Evolutionary conservation across 352 stramenopile species (phyloP).

Genomic region (Aphanomyces invadans): DNA sequence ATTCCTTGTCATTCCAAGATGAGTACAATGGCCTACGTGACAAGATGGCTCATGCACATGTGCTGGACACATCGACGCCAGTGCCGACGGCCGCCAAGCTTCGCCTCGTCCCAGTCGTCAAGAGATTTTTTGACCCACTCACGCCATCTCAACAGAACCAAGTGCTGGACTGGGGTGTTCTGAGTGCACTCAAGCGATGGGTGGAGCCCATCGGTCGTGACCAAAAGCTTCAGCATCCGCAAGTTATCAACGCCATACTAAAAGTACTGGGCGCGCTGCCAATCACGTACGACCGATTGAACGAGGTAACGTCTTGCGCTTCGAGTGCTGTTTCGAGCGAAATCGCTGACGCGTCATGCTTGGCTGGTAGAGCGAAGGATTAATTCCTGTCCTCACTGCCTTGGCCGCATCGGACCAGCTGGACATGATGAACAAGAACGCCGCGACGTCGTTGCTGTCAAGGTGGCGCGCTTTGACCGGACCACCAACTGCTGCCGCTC

Average conservation of each 20-base stretch:
- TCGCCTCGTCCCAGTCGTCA: slow-evolving; percentile 57
- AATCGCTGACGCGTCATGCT: neutral
- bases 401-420: neutral
- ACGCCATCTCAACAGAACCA: slow-evolving; percentile 44
- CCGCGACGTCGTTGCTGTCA: neutral
- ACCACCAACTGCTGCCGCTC: neutral
- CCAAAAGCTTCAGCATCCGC: slow-evolving; percentile 34
- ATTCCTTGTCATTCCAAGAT: no score
- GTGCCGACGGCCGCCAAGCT: slow-evolving; percentile 67
- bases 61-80: slow-evolving; percentile 62
- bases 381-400: neutral
- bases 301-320: slow-evolving; percentile 32
- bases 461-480: neutral
- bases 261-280: slow-evolving; percentile 44
- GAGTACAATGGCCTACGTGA: slow-evolving; percentile 58
- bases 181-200: slow-evolving; percentile 55
- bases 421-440: neutral
- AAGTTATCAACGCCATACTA: slow-evolving; percentile 60
- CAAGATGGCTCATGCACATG: slow-evolving; percentile 58
- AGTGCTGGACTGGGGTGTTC: slow-evolving; percentile 51
- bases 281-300: slow-evolving; percentile 52
- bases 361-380: slow-evolving; percentile 22
- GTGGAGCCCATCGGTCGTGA: slow-evolving; percentile 30
- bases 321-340: neutral
- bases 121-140: slow-evolving; percentile 58